These are phyloP conservation scores for Marasmius oreades DNA, from an alignment of 1,284 basidiomycete genomes.

Conservation along the genomic window DNA sequence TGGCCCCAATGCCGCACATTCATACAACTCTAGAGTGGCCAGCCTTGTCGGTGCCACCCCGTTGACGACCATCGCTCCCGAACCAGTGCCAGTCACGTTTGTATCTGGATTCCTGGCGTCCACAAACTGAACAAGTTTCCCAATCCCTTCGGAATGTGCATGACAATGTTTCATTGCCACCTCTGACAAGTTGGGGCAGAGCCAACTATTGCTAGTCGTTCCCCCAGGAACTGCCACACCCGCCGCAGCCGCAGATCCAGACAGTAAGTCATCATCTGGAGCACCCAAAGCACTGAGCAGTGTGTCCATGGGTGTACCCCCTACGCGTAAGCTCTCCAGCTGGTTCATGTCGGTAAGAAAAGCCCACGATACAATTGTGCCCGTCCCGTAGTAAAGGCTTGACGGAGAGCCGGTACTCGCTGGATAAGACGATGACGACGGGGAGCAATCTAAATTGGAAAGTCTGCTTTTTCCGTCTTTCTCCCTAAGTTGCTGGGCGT, in stretches of 20 bases:
- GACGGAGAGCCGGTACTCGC: not conserved
- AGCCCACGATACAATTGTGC: constrained; percentile 38
- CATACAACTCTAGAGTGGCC: constrained; percentile 55
- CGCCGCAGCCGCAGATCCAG: not conserved
- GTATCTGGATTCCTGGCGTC: constrained; percentile 61
- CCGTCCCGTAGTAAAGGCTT: constrained; percentile 21
- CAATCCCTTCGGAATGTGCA: constrained; percentile 55
- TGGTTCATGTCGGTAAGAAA: constrained; percentile 44
- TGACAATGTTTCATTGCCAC: constrained; percentile 61
- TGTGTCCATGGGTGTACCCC: constrained; percentile 59
- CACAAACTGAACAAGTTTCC: constrained; percentile 64
- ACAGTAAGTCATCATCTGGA: constrained; percentile 49
- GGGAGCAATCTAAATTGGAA: not conserved
- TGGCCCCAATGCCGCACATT: constrained; percentile 56
- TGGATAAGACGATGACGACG: not conserved
- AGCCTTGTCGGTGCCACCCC: constrained; percentile 46
- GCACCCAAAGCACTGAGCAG: constrained; percentile 51
- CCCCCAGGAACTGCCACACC: not conserved
- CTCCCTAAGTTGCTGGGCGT: not conserved
- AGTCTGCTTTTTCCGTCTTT: not conserved
- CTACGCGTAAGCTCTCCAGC: constrained; percentile 55
- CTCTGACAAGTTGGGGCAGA: constrained; percentile 53
- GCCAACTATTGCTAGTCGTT: constrained; percentile 32
- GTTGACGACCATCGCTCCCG: constrained; percentile 22
- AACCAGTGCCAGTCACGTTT: constrained; percentile 14